phyloP scores from a whole-genome alignment of 2,329 filamentous ascomycete species.

The Clonostachys sp. region DNA sequence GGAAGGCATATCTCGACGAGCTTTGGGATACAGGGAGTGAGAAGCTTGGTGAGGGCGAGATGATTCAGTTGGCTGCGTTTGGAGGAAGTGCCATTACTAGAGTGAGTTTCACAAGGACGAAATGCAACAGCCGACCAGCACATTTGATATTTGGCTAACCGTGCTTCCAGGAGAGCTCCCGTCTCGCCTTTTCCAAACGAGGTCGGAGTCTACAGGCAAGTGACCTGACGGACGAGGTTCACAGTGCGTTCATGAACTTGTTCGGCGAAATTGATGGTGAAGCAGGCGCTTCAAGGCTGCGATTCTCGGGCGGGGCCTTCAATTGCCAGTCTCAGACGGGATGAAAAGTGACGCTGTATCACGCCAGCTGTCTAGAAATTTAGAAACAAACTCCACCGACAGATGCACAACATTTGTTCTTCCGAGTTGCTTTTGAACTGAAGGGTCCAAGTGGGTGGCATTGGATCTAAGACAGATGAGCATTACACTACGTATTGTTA shows the following conservation, averaged over 20 bases:
- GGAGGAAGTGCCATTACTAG: conserved; percentile 84
- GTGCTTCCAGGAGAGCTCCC: conserved; percentile 66
- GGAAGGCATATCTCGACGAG: conserved; percentile 77
- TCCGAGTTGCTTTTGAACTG: too few relatives aligned
- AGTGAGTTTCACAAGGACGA: conserved; percentile 39
- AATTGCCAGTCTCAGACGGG: too few relatives aligned
- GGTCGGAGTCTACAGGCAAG: conserved; percentile 88
- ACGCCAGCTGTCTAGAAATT: too few relatives aligned
- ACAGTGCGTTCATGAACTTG: conserved; percentile 72
- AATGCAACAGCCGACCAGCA: not conserved
- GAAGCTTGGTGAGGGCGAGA: conserved; percentile 44
- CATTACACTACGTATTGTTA: too few relatives aligned
- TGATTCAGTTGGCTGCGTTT: conserved; percentile 77
- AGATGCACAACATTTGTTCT: too few relatives aligned
- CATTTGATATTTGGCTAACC: not conserved
- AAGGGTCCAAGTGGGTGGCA: too few relatives aligned
- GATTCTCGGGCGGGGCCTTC: not conserved
- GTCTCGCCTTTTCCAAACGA: conserved; percentile 78
- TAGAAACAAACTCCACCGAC: too few relatives aligned
- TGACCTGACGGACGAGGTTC: conserved; percentile 87
- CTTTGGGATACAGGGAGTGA: conserved; percentile 62
- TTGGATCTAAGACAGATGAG: too few relatives aligned
- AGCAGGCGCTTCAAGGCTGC: conserved; percentile 26
- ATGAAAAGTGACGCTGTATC: too few relatives aligned
- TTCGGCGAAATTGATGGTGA: conserved; percentile 65